Conservation (phyloP, 192 early-diverging fungal species). For the Entomortierella parvispora region DNA sequence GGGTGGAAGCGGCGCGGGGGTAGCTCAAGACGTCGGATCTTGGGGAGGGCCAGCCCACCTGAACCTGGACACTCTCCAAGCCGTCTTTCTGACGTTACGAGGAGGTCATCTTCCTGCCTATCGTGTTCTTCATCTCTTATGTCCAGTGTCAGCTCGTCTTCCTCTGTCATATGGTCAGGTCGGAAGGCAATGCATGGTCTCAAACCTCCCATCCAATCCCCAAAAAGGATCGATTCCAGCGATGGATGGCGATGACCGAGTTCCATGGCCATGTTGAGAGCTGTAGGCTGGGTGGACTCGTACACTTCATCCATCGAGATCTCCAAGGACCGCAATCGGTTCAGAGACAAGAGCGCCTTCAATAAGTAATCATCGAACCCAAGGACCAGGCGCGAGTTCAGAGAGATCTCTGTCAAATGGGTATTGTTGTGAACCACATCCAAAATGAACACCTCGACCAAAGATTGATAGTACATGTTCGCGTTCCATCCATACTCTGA, state of each 20-base stretch:
- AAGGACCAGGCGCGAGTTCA: background rate
- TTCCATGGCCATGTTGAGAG: background rate
- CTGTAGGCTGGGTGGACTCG: constrained; percentile 2
- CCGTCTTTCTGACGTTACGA: background rate
- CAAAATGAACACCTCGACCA: background rate
- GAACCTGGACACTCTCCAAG: background rate
- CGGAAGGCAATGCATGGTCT: constrained; percentile 3
- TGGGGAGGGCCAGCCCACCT: background rate
- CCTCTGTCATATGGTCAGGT: constrained; percentile 2
- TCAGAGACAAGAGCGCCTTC: constrained; percentile 1
- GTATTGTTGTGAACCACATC: background rate
- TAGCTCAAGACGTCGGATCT: background rate
- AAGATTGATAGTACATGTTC: no score
- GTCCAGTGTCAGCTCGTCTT: background rate
- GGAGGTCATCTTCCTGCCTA: background rate
- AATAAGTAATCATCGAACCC: background rate
- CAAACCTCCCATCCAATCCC: background rate
- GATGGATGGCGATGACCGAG: constrained; percentile 1
- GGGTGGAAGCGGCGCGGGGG: background rate
- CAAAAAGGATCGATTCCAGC: constrained; percentile 2
- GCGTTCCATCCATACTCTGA: no score
- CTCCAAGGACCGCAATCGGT: background rate
- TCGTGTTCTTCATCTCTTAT: background rate
- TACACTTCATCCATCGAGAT: background rate
- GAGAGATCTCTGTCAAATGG: constrained; percentile 1